Conservation (phyloP, 2,329 filamentous ascomycete genomes). For the Aureobasidium sp. region DNA sequence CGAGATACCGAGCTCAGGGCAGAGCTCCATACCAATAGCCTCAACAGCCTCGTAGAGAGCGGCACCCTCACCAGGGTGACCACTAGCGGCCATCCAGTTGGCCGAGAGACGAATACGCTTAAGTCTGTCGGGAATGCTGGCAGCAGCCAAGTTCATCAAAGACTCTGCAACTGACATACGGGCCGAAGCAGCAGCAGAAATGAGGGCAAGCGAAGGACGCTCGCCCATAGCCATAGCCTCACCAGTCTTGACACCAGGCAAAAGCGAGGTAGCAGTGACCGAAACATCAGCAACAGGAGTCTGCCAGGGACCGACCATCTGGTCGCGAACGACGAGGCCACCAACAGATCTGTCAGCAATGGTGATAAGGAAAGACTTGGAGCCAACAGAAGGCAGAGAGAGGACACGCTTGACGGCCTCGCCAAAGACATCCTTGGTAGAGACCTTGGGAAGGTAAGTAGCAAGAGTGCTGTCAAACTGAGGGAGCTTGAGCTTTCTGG, state of each 20-base stretch:
- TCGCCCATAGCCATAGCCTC: constrained; percentile 99
- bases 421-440: constrained; percentile 26
- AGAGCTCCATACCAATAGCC: constrained; percentile 87
- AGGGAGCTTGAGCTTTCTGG: constrained; percentile 59
- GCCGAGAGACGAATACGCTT: constrained; percentile 80
- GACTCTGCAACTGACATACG: constrained; percentile 95
- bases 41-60: constrained; percentile 89
- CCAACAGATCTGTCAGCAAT: constrained; percentile 91
- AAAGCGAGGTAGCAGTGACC: constrained; percentile 78
- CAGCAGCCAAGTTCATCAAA: constrained; percentile 86
- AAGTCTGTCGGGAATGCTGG: constrained; percentile 64
- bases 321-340: constrained; percentile 79
- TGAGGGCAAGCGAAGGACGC: constrained; percentile 80
- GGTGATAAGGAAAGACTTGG: constrained; percentile 94
- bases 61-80: constrained; percentile 85
- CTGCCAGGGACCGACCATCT: constrained; percentile 97
- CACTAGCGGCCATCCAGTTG: constrained; percentile 99
- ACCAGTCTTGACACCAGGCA: constrained; percentile 65
- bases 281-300: constrained; percentile 89
- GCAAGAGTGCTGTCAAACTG: constrained; percentile 70
- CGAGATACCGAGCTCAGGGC: constrained; percentile 79
- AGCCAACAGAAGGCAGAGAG: constrained; percentile 82
- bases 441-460: constrained; percentile 52
- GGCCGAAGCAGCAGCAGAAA: constrained; percentile 82
- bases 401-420: constrained; percentile 79